These are phyloP conservation scores for Globisporangium cederbergense DNA, from an alignment of 352 stramenopile species.

Conservation along the genomic window DNA sequence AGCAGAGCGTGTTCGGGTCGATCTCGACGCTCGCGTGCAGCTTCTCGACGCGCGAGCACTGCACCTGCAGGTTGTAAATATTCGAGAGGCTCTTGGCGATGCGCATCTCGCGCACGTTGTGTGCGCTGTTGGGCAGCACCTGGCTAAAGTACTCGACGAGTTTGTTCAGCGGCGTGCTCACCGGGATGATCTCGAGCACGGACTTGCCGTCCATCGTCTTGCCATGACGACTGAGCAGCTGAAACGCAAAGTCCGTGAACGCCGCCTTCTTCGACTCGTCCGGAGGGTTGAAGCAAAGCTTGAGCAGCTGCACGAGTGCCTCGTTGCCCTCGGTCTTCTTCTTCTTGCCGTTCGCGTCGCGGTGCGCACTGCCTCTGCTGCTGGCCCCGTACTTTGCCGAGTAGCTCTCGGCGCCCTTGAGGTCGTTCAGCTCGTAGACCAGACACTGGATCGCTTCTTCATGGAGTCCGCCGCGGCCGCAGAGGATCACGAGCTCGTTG, in stretches of 20 bases:
- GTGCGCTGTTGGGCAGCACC: slow-evolving; percentile 69
- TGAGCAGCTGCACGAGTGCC: slow-evolving; percentile 70
- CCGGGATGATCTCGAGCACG: slow-evolving; percentile 65
- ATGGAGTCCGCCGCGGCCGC: slow-evolving; percentile 72
- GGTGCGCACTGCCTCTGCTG: slow-evolving; percentile 9
- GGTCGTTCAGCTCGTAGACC: slow-evolving; percentile 78
- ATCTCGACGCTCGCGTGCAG: slow-evolving; percentile 79
- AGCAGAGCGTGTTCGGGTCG: slow-evolving; percentile 73
- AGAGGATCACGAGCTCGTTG: slow-evolving; percentile 86
- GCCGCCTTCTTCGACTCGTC: slow-evolving; percentile 79
- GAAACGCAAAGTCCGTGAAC: slow-evolving; percentile 78
- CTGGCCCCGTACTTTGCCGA: slow-evolving; percentile 72
- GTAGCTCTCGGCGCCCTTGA: slow-evolving; percentile 80
- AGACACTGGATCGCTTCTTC: slow-evolving; percentile 72
- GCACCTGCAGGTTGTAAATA: slow-evolving; percentile 88
- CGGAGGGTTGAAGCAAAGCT: slow-evolving; percentile 74
- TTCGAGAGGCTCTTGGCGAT: slow-evolving; percentile 84
- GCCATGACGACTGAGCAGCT: slow-evolving; percentile 71
- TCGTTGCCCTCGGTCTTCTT: slow-evolving; percentile 67
- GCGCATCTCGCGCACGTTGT: slow-evolving; percentile 79
- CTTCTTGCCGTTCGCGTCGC: slow-evolving; percentile 25
- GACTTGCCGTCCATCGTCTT: slow-evolving; percentile 72
- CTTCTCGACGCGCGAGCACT: slow-evolving; percentile 82
- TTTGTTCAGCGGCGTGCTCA: slow-evolving; percentile 71
- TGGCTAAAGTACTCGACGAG: slow-evolving; percentile 84